Conservation (phyloP, 768 basidiomycete species). For the Agrocybe praecox region DNA sequence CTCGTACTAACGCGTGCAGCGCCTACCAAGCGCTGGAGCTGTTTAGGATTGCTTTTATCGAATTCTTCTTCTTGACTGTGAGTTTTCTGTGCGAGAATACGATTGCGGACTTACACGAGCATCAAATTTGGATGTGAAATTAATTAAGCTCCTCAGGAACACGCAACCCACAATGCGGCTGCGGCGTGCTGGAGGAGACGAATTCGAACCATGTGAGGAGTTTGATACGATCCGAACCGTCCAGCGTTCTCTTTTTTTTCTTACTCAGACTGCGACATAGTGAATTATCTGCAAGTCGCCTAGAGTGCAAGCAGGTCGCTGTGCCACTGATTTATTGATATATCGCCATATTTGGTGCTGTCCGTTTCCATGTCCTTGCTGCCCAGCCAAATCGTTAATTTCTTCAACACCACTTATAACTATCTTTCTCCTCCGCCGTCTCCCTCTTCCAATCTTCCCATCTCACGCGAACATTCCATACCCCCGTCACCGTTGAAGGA, state of each 20-base stretch:
- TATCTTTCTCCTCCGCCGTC: constrained; percentile 52
- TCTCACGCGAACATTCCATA: constrained; percentile 31
- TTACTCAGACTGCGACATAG: neutral
- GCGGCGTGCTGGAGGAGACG: neutral
- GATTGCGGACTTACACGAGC: neutral
- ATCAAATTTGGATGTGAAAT: neutral
- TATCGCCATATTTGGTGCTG: constrained; percentile 29
- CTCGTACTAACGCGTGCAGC: neutral
- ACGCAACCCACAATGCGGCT: neutral
- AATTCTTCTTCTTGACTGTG: neutral
- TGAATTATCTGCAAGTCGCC: constrained; percentile 1
- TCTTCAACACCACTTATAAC: constrained; percentile 60
- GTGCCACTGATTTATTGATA: constrained; percentile 17
- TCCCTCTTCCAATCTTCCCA: constrained; percentile 26
- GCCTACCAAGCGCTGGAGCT: too few relatives aligned
- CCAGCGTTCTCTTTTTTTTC: neutral
- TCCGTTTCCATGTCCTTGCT: constrained; percentile 31
- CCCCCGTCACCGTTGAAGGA: constrained; percentile 41
- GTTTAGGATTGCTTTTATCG: too few relatives aligned
- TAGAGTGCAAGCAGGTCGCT: neutral
- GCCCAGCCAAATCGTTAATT: constrained; percentile 36
- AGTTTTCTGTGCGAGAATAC: neutral
- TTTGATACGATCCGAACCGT: neutral
- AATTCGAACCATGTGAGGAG: neutral
- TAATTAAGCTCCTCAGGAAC: neutral